Evolutionary conservation across 2,329 filamentous ascomycete species (phyloP), one percentile per base, ranked within the genome.

Genomic region (Penicillium concentricum): DNA sequence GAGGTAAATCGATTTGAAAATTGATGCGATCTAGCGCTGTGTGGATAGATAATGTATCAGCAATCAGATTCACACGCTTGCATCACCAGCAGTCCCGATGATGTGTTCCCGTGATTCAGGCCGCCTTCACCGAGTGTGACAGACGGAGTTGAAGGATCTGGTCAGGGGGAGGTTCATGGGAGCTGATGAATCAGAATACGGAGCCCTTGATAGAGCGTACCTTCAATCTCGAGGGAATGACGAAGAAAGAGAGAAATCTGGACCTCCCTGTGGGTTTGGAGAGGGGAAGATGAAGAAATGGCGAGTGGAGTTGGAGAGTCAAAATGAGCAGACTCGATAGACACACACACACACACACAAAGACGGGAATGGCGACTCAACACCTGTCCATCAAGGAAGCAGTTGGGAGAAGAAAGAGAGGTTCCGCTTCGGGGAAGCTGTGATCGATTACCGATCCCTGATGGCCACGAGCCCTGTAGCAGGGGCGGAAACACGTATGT

Each of bases 191-290:
- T 30, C 8, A 43, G 41, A 30, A 45, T 16, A 28, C 12, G 34
- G 47, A 18, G 24, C n/a, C 41, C 20, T 53, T 43, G 18, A 60
- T 34, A 35, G 44, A 43, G 58, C 68, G 56, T 69, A 74, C 71
- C 68, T 69, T 71, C 65, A 65, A 61, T 61, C 66, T 61, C 57
- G 61, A 72, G 69, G 59, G 69, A 72, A 61, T 64, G 69, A 72
- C 68, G 60, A 63, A 57, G 63, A 67, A 64, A 56, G 51, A 57
- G 55, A 61, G 61, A 58, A 58, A 55, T 56, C 60, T 37, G 50
- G 57, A 43, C 50, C 57, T 59, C 57, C 53, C 59, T 56, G 53
- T 56, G 58, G 54, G 53, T 56, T 56, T 46, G 51, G 50, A 44
- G 56, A 51, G 51, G 55, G 51, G 57, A 49, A 60, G 49, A 53